phyloP scores from a whole-genome alignment of 2,329 filamentous ascomycete genomes.

The Harringtonia lauricola region DNA sequence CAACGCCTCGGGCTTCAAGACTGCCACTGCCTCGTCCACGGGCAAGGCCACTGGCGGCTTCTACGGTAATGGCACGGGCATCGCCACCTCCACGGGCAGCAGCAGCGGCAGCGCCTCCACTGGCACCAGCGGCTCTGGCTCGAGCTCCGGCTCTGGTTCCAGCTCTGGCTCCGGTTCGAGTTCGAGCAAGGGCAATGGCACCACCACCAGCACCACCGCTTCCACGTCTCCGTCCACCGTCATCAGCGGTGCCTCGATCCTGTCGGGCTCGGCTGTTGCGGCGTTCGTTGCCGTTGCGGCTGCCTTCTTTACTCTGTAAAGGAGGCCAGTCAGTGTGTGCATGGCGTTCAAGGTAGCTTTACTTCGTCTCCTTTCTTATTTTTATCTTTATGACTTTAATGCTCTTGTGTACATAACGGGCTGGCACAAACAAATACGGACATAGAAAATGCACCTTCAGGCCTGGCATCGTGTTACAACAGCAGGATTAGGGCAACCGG shows the following conservation, averaged over 20 bases:
- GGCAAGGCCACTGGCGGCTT: not conserved
- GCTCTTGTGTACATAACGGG: not conserved
- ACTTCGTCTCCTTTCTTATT: not conserved
- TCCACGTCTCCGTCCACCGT: conserved; percentile 17
- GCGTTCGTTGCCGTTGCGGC: conserved; percentile 19
- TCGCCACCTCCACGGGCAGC: not conserved
- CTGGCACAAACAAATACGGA: not conserved
- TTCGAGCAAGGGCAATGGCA: too few relatives aligned
- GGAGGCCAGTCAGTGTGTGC: not conserved
- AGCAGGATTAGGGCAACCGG: too few relatives aligned
- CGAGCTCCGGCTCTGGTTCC: conserved; percentile 1
- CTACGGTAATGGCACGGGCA: not conserved
- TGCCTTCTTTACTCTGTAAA: conserved; percentile 22
- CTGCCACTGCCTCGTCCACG: not conserved
- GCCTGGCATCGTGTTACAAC: too few relatives aligned
- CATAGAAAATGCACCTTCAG: too few relatives aligned
- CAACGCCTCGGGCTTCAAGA: not conserved
- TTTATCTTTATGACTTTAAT: not conserved
- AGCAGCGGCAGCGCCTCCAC: not conserved
- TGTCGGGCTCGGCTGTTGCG: conserved; percentile 18
- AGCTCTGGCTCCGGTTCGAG: not conserved
- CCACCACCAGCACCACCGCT: conserved; percentile 6
- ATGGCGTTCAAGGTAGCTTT: not conserved
- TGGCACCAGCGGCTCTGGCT: not conserved
- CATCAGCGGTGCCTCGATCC: conserved; percentile 12